A percentile compares a stretch with the other conserved stretches of the same genome.
These are phyloP conservation scores for Microdochium nivale DNA, from an alignment of 2,329 filamentous ascomycete species.

Conservation along the genomic window DNA sequence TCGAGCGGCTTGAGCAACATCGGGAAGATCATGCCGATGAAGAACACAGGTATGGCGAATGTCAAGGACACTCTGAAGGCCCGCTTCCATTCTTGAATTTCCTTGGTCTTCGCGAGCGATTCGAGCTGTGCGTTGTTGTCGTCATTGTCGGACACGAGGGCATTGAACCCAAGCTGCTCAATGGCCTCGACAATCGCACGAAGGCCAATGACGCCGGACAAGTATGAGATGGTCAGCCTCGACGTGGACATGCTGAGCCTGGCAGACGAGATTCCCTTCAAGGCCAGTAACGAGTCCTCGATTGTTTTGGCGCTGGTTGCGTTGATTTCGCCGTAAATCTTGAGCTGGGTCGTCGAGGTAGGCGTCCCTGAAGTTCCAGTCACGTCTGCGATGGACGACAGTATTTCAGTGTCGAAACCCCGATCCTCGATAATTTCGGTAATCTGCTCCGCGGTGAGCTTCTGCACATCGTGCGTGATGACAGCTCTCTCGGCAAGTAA, in stretches of 20 bases:
- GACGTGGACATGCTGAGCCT: constrained; percentile 66
- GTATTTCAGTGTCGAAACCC: constrained; percentile 77
- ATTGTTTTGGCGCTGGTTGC: constrained; percentile 63
- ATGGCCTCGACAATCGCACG: constrained; percentile 74
- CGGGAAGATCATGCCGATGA: constrained; percentile 88
- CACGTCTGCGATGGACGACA: constrained; percentile 63
- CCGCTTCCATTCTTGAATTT: constrained; percentile 85
- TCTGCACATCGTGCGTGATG: constrained; percentile 68
- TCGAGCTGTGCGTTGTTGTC: constrained; percentile 97
- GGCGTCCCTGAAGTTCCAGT: constrained; percentile 40
- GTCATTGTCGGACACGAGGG: constrained; percentile 79
- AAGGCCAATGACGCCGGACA: constrained; percentile 65
- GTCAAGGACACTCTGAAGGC: constrained; percentile 70
- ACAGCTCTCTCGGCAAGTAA: constrained; percentile 87
- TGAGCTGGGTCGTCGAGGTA: constrained; percentile 63
- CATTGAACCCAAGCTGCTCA: constrained; percentile 79
- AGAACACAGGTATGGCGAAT: constrained; percentile 84
- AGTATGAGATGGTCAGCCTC: constrained; percentile 65
- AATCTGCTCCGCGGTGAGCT: constrained; percentile 66
- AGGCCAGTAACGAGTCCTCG: constrained; percentile 55
- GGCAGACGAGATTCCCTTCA: constrained; percentile 67
- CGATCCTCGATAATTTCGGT: constrained; percentile 78
- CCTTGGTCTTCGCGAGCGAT: constrained; percentile 89
- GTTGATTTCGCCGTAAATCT: constrained; percentile 71
- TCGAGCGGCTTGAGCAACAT: constrained; percentile 74